Evolutionary conservation across 2,329 filamentous ascomycete genomes (phyloP), one percentile per base, ranked within the genome.

Genomic region (Paecilomyces formosus): DNA sequence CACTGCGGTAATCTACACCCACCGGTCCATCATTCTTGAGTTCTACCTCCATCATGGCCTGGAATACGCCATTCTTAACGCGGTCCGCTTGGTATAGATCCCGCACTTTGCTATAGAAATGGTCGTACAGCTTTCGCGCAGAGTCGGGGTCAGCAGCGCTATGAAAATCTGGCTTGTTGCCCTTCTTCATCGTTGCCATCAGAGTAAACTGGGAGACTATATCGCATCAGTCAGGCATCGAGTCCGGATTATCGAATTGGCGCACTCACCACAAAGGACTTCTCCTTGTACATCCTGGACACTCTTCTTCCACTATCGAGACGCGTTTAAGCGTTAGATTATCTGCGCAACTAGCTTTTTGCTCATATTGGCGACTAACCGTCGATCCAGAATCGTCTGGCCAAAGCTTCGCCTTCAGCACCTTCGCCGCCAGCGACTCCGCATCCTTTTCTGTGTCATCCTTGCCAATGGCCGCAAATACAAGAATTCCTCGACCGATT

Each of bases 21-120:
- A 87, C 85, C 77, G 85, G 85, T 68, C 85, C 85, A 68, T 97
- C 93, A 65, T 97, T 97, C 55, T 97, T 86, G 30, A 97, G 76
- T 54, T 89, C 88, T 59, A 99, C 93, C 70, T 97, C 88, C 94
- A 99, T 99, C 92, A 96, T 97, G 55, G 94, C 94, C 70, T 96
- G 93, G 73, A 99, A 99, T 30, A 93, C 86, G n/a, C 95, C 94
- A 71, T 99, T 88, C 72, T 96, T 92, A 59, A 99, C 92, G 63
- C 82, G 87, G 8, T 91, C 89, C 6, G 83, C 74, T 4, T 79
- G 74, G 72, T 97, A 96, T 2, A 85, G 81, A 57, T 86, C 81
- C 66, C 86, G 83, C 50, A 97, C 85, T 66, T 88, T 89, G 55
- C 83, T 78, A 65, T 92, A 85, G 77, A 99, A 97, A 70, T 88